Conservation (phyloP, 2,329 filamentous ascomycete species). For the Penicillium brasilianum region DNA sequence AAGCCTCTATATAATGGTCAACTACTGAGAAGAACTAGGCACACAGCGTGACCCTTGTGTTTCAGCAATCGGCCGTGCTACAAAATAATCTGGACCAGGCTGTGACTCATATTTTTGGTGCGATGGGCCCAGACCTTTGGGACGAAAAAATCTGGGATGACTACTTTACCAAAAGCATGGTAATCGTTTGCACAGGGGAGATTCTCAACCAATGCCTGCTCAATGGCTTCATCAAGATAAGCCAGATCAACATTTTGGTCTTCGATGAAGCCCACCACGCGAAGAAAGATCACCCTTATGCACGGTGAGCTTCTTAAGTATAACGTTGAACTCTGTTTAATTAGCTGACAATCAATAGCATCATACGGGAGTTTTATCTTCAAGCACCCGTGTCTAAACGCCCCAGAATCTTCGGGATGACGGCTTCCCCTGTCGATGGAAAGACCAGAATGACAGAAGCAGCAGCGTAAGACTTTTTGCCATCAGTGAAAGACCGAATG, state of each 20-base stretch:
- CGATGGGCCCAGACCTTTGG: slow-evolving; percentile 67
- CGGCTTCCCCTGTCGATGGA: slow-evolving; percentile 89
- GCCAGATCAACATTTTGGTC: slow-evolving; percentile 83
- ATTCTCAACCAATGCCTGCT: slow-evolving; percentile 79
- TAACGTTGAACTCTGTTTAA: background rate
- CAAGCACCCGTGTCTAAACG: slow-evolving; percentile 54
- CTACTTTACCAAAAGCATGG: slow-evolving; percentile 70
- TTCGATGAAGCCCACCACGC: slow-evolving; percentile 97
- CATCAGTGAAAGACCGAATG: background rate
- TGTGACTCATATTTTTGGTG: slow-evolving; percentile 75
- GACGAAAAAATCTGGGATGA: slow-evolving; percentile 63
- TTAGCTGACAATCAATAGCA: slow-evolving; percentile 49
- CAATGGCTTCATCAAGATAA: slow-evolving; percentile 78
- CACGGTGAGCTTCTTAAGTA: slow-evolving; percentile 53
- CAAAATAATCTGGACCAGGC: slow-evolving; percentile 78
- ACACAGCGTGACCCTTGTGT: slow-evolving; percentile 86
- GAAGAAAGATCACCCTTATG: slow-evolving; percentile 92
- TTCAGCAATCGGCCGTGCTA: slow-evolving; percentile 85
- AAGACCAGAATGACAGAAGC: slow-evolving; percentile 74
- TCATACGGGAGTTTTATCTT: slow-evolving; percentile 86
- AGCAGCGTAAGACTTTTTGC: slow-evolving; percentile 53
- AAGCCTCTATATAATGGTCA: background rate
- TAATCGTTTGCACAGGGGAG: slow-evolving; percentile 90
- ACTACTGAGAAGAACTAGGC: slow-evolving; percentile 56
- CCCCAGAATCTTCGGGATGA: slow-evolving; percentile 93